Evolutionary conservation across 2,329 filamentous ascomycete species (phyloP), one percentile per base, ranked within the genome.

Genomic region (Cladophialophora exuberans): DNA sequence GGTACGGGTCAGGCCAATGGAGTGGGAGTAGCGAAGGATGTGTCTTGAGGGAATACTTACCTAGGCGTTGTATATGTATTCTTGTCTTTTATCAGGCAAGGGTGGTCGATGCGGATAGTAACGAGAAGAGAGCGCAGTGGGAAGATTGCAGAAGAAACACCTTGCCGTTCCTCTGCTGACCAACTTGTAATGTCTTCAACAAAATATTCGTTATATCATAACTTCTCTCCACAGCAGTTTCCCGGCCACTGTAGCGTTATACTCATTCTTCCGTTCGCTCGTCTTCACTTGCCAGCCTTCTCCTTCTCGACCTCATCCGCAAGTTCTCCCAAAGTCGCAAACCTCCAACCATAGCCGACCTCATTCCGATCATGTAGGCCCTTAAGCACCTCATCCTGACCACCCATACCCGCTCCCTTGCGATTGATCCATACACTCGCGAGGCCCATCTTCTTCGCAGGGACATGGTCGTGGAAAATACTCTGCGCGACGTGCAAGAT

Each of bases 401-500:
- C 42, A 2, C 60, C 61, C 59, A 62, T 63, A 4, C 47, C 52
- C 3, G 59, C 57, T 1, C 61, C 61, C 6, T 76, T 76, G 30
- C 84, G 71, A 52, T 79, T 79, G 63, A 90, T 89, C 86, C 85
- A 90, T 11, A 79, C 80, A 54, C 80, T 84, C 61, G 75, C 76
- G 36, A 90, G 67, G 1, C 83, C 85, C 15, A 84, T 65, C 66
- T 81, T 68, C 69, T 80, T 81, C 2, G 84, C 83, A 0, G 88
- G 84, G 5, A 81, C 77, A 69, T 89, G 86, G 62, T 90, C 88
- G 60, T 85, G 82, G 42, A 76, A 78, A 67, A 88, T 71, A 56
- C 84, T 86, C 70, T 87, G 80, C 49, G 87, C 88, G 0, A 86
- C 85, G 66, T 89, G 86, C 62, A 89, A 65, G 38, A 90, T 73